Base-by-base conservation (phyloP, 768 basidiomycete genomes). In the Megacollybia marginata region DNA sequence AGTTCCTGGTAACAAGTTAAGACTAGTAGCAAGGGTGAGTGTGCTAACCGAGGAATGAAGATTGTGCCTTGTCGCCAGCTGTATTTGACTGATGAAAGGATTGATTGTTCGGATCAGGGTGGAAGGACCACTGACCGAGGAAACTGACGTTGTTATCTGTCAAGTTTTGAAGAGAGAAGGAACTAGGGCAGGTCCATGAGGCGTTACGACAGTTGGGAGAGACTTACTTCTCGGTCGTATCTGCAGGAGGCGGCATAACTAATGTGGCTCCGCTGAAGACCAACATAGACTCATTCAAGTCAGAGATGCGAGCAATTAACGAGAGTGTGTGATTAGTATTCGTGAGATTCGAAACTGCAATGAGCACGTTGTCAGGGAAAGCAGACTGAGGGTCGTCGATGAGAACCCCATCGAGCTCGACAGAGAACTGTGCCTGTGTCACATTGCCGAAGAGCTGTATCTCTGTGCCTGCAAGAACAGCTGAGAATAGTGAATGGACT, bases 261-360 rank as follows among this genome's bases (percentile, higher is more conserved):
- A 87, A 66, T 40, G 76, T 58, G 1, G 82, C 85, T 50, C 69
- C 67, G 54, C 83, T 77, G 61, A 89, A 85, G 18, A 65, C 66
- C 11, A 89, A 60, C 53, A 71, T 67, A 5, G 73, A 64, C 15
- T 60, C 47, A 2, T 69, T 47, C 45, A 61, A 57, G 55, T 57
- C 23, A 54, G 65, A 60, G 57, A 55, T 78, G 47, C 65, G 65
- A 9, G 78, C 71, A 40, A 71, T 76, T 48, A 90, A 67, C 32
- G 74, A 65, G 46, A 90, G 56, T 4, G 71, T 73, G 62, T 90
- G 88, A 46, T 65, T 57, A 20, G 65, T 63, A 54, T 82, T 69
- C 16, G 60, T 11, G 9, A 88, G 71, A 48, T 70, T 62, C 35
- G 68, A 54, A 52, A 83, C 67, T 10, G 72, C 64, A 9, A 75